phyloP scores from a whole-genome alignment of 2,329 filamentous ascomycete species.

The Cordyceps pruinosa region DNA sequence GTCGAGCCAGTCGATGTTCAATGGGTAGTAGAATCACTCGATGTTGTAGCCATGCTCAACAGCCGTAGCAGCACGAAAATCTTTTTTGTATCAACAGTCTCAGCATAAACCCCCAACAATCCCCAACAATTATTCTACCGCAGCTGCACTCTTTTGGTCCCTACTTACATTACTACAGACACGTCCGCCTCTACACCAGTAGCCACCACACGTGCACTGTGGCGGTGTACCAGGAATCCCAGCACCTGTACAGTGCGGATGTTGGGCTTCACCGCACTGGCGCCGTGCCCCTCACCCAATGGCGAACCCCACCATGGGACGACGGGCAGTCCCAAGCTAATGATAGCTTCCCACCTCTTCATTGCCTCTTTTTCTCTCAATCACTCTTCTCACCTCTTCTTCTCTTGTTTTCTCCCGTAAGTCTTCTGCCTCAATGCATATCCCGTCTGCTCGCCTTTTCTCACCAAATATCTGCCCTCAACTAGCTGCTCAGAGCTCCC shows the following conservation, averaged over 20 bases:
- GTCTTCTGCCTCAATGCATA: not conserved
- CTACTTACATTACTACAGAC: not conserved
- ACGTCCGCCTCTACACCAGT: constrained; percentile 1
- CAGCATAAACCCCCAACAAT: not conserved
- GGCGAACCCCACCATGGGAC: constrained; percentile 11
- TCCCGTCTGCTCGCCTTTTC: not conserved
- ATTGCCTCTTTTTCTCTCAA: constrained; percentile 16
- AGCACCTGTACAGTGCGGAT: constrained; percentile 7
- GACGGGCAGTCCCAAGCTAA: constrained; percentile 7
- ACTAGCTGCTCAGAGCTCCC: constrained; percentile 15
- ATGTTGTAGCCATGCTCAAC: not conserved
- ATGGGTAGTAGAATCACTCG: not conserved
- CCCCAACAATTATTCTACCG: too few relatives aligned
- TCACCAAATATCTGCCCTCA: not conserved
- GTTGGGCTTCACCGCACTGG: constrained; percentile 1
- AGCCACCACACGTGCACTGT: constrained; percentile 7
- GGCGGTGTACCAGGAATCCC: not conserved
- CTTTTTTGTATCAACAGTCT: not conserved
- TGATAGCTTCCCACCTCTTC: constrained; percentile 9
- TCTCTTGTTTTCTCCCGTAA: constrained; percentile 2
- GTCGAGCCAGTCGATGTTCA: not conserved
- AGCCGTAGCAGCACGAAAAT: too few relatives aligned
- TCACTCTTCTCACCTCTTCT: constrained; percentile 13
- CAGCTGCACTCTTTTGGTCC: too few relatives aligned
- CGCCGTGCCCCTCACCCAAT: constrained; percentile 5